phyloP scores from a whole-genome alignment of 768 basidiomycete species.

The Lactarius tabidus region DNA sequence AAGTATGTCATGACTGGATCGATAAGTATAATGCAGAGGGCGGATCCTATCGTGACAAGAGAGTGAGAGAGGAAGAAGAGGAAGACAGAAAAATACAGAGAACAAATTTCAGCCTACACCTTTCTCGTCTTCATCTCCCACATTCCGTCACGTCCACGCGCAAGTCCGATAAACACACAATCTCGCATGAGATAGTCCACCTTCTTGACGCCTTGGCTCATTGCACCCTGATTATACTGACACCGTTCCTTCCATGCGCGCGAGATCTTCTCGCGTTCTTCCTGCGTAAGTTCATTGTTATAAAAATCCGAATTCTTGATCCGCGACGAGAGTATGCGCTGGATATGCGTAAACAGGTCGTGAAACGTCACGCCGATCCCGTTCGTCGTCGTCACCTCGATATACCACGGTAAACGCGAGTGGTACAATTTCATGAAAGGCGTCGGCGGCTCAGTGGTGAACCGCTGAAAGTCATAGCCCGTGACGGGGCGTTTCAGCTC shows the following conservation, averaged over 20 bases:
- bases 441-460: conserved; percentile 50
- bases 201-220: conserved; percentile 45
- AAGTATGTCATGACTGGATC: conserved; percentile 7
- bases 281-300: conserved; percentile 50
- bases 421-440: conserved; percentile 53
- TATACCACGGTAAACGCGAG: conserved; percentile 59
- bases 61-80: neutral
- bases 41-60: conserved; percentile 1
- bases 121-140: conserved; percentile 60
- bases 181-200: conserved; percentile 60
- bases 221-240: conserved; percentile 32
- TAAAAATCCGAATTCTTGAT: conserved; percentile 54
- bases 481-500: conserved; percentile 42
- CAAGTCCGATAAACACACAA: conserved; percentile 50
- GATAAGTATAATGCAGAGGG: conserved; percentile 22
- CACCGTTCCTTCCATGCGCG: conserved; percentile 46
- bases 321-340: conserved; percentile 38
- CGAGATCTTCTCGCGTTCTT: conserved; percentile 42
- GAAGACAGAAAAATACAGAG: neutral
- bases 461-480: conserved; percentile 49
- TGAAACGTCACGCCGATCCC: conserved; percentile 55
- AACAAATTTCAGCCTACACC: conserved; percentile 7
- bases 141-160: conserved; percentile 50
- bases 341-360: conserved; percentile 51
- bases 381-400: conserved; percentile 48